Conservation (phyloP, 2,329 filamentous ascomycete genomes). For the Fusarium hostae region DNA sequence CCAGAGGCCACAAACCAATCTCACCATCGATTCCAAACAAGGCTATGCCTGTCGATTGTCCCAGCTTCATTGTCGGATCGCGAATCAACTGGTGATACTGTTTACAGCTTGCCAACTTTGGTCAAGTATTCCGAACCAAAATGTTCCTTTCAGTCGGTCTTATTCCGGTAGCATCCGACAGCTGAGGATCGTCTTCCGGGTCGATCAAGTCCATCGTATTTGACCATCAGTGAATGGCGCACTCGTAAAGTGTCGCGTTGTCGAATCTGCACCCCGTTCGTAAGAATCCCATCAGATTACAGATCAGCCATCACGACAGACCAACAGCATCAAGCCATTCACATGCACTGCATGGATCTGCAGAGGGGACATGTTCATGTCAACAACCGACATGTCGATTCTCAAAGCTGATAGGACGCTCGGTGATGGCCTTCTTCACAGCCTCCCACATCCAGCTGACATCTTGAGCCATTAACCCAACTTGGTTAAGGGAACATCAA, state of each 20-base stretch:
- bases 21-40: constrained; percentile 23
- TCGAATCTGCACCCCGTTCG: constrained; percentile 8
- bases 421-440: constrained; percentile 36
- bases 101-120: constrained; percentile 7
- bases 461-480: constrained; percentile 26
- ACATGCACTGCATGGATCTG: constrained; percentile 40
- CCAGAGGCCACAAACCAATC: constrained; percentile 25
- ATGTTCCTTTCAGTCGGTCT: constrained; percentile 11
- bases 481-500: constrained; percentile 18
- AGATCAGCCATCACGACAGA: constrained; percentile 10
- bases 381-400: constrained; percentile 32
- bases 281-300: constrained; percentile 14
- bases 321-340: constrained; percentile 16
- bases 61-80: constrained; percentile 27
- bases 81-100: constrained; percentile 17
- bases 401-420: constrained; percentile 41
- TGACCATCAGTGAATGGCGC: neutral
- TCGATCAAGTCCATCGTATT: neutral
- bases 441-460: constrained; percentile 40
- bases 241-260: neutral
- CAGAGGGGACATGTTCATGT: constrained; percentile 35
- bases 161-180: constrained; percentile 29
- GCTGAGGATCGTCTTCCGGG: neutral
- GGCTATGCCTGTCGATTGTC: constrained; percentile 35
- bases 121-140: constrained; percentile 4